Percentiles rank a stretch among this genome's conserved stretches.
These are phyloP conservation scores for Vanrija sp. DNA, from an alignment of 1,284 basidiomycete species.

Conservation along the genomic window DNA sequence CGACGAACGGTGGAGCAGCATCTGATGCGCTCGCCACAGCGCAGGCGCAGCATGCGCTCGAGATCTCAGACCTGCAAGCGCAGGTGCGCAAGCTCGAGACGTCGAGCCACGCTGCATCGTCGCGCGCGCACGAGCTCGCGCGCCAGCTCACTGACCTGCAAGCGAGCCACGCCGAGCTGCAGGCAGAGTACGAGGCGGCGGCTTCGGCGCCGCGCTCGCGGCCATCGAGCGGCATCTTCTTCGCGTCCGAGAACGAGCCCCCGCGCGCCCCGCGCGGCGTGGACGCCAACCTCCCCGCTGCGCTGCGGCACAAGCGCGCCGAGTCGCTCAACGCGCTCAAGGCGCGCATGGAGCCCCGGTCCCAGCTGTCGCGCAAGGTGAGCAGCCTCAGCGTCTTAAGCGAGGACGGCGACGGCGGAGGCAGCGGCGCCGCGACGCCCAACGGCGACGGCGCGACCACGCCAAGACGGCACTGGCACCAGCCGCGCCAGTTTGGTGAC, in stretches of 20 bases:
- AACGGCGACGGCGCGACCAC: background rate
- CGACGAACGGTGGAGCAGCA: background rate
- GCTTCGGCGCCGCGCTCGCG: background rate
- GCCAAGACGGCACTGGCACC: background rate
- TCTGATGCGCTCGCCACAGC: slow-evolving; percentile 9
- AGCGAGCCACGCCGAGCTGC: slow-evolving; percentile 14
- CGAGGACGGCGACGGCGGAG: slow-evolving; percentile 6
- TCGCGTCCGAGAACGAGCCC: background rate
- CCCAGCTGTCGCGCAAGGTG: background rate
- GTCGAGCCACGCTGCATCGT: slow-evolving; percentile 66
- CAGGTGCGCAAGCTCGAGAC: slow-evolving; percentile 70
- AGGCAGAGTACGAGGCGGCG: background rate
- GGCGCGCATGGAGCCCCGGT: slow-evolving; percentile 63
- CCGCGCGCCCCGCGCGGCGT: slow-evolving; percentile 22
- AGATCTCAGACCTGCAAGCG: slow-evolving; percentile 70
- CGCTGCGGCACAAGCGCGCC: slow-evolving; percentile 75
- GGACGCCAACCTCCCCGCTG: slow-evolving; percentile 66
- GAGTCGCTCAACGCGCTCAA: slow-evolving; percentile 83
- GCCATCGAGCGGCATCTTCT: background rate
- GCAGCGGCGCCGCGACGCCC: background rate
- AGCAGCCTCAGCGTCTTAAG: background rate
- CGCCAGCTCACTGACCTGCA: slow-evolving; percentile 54
- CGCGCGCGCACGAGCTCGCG: slow-evolving; percentile 64
- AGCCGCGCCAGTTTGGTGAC: slow-evolving; percentile 43
- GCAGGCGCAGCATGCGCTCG: slow-evolving; percentile 68